Conservation (phyloP, 441 rosid species). For the Adansonia gregorii region DNA sequence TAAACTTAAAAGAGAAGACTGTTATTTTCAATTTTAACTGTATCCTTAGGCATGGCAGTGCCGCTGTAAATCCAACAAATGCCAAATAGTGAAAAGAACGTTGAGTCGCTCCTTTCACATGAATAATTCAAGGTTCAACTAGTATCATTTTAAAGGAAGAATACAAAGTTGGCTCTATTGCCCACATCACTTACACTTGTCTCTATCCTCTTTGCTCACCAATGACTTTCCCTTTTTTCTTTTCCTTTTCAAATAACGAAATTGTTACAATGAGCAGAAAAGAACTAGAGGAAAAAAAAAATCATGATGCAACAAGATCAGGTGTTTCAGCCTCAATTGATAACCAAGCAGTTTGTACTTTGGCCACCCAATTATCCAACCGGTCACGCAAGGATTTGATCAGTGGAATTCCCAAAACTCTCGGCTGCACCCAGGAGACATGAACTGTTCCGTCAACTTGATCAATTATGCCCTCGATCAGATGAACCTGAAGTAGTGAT, state of each 20-base stretch:
- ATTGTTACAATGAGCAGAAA: slow-evolving; percentile 39
- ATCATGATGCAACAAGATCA: slow-evolving; percentile 63
- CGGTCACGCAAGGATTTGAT: slow-evolving; percentile 78
- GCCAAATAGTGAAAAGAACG: background rate
- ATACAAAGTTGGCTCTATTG: slow-evolving; percentile 23
- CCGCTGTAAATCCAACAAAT: slow-evolving; percentile 21
- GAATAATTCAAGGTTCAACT: slow-evolving; percentile 10
- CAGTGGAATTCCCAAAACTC: slow-evolving; percentile 89
- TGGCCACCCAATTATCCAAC: slow-evolving; percentile 74
- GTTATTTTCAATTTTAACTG: background rate
- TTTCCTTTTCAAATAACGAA: background rate
- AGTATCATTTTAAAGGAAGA: slow-evolving; percentile 9
- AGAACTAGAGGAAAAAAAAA: slow-evolving; percentile 26
- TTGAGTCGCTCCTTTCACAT: slow-evolving; percentile 8
- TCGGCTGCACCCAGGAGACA: slow-evolving; percentile 97
- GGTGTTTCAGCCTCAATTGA: slow-evolving; percentile 96
- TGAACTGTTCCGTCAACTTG: slow-evolving; percentile 91
- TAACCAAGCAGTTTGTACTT: slow-evolving; percentile 73
- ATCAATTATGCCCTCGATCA: slow-evolving; percentile 83
- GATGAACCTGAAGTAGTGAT: slow-evolving; percentile 68
- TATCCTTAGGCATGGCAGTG: slow-evolving; percentile 9
- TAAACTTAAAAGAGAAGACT: background rate
- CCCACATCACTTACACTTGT: slow-evolving; percentile 18
- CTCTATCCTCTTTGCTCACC: slow-evolving; percentile 25
- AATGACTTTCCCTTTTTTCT: background rate